These are phyloP conservation scores for Monosporascus sp. DNA, from an alignment of 2,329 filamentous ascomycete species.

Conservation along the genomic window DNA sequence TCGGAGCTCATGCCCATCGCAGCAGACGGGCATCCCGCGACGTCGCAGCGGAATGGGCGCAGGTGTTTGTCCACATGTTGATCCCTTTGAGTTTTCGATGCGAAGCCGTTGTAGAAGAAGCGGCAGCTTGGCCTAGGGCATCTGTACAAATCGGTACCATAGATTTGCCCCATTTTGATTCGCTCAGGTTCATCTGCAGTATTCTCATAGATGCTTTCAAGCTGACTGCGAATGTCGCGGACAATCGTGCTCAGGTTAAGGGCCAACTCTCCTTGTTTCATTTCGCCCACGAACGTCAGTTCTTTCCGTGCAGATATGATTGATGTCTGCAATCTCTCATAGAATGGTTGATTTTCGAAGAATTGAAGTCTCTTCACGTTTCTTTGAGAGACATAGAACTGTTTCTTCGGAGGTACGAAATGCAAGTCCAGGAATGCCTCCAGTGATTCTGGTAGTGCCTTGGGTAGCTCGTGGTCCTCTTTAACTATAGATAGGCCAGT, in stretches of 20 bases:
- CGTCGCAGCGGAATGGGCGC: constrained; percentile 29
- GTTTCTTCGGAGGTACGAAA: neutral
- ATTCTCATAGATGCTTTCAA: constrained; percentile 1
- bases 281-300: neutral
- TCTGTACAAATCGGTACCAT: constrained; percentile 31
- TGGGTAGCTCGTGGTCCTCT: neutral
- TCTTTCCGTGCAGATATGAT: neutral
- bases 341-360: neutral
- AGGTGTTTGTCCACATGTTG: constrained; percentile 29
- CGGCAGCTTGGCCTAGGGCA: constrained; percentile 32
- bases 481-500: neutral
- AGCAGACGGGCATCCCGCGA: neutral
- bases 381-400: neutral
- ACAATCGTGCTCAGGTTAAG: neutral
- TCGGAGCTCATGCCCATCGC: neutral
- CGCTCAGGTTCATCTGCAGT: constrained; percentile 12
- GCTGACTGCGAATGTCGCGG: neutral
- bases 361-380: neutral
- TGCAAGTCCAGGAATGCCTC: constrained; percentile 1
- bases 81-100: constrained; percentile 21
- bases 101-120: constrained; percentile 36
- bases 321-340: neutral
- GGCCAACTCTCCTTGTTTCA: neutral
- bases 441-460: neutral
- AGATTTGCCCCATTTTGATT: constrained; percentile 16